A percentile compares a stretch with the other conserved stretches of the same genome.
These are phyloP conservation scores for Wickerhamomyces chaumierensis DNA, from an alignment of 805 yeast genomes.

Conservation along the genomic window DNA sequence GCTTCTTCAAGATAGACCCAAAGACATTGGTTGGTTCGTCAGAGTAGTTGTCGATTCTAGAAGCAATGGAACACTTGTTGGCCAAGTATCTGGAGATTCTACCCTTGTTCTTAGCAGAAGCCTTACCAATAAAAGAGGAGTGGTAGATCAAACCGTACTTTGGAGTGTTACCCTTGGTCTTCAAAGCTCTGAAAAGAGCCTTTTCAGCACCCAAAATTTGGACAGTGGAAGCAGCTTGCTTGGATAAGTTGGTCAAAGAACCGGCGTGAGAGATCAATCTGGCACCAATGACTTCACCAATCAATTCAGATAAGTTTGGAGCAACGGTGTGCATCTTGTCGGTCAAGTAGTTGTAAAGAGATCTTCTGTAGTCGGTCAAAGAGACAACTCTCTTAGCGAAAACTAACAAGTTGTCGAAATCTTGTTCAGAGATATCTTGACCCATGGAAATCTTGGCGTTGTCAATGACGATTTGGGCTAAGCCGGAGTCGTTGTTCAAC, in stretches of 20 bases:
- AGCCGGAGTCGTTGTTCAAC: slow-evolving; percentile 77
- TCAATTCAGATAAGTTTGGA: slow-evolving; percentile 90
- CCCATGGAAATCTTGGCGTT: slow-evolving; percentile 98
- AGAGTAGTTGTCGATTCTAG: slow-evolving; percentile 95
- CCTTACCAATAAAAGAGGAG: slow-evolving; percentile 94
- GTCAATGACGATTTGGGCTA: slow-evolving; percentile 85
- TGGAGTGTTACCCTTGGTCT: slow-evolving; percentile 98
- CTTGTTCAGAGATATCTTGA: slow-evolving; percentile 91
- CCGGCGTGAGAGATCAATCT: slow-evolving; percentile 98
- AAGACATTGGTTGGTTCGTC: slow-evolving; percentile 88
- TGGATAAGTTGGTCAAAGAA: slow-evolving; percentile 88
- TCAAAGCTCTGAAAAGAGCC: slow-evolving; percentile 96
- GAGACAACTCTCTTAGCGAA: slow-evolving; percentile 93
- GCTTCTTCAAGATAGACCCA: slow-evolving; percentile 85
- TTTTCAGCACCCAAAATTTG: slow-evolving; percentile 99
- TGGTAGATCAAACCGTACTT: slow-evolving; percentile 96
- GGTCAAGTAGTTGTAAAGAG: slow-evolving; percentile 72
- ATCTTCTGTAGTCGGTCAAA: slow-evolving; percentile 80
- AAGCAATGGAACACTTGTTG: slow-evolving; percentile 97
- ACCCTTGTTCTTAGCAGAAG: slow-evolving; percentile 95
- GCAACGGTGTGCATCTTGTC: slow-evolving; percentile 98
- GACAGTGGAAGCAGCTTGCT: slow-evolving; percentile 98
- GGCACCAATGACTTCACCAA: slow-evolving; percentile 99
- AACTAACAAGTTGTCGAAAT: slow-evolving; percentile 80
- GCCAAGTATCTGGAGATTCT: slow-evolving; percentile 97